Evolutionary conservation across 2,329 filamentous ascomycete genomes (phyloP), one percentile per base, ranked within the genome.

Genomic region (Colletotrichum sansevieriae): DNA sequence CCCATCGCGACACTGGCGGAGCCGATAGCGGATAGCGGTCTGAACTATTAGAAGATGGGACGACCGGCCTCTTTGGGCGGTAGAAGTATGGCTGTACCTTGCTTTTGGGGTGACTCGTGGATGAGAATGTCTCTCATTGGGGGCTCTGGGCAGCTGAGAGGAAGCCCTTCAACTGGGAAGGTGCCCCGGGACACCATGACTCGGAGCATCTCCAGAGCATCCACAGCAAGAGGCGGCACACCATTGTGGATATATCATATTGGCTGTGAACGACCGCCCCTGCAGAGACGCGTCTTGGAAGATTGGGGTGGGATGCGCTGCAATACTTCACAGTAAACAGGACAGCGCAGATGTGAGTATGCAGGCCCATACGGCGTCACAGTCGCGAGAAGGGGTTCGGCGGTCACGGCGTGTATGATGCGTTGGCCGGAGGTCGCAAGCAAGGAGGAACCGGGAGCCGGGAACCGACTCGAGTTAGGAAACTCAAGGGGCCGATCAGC

Each of bases 151-250:
- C 44, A 47, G 51, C 59, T 63, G 52, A 43, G 25, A 55, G n/a
- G 37, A 15, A 35, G 46, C 13, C 25, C 35, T 39, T 55, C 52
- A 54, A 47, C 12, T 46, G 64, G 49, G 52, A 57, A 51, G 15
- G 59, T 67, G 64, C 35, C 37, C 51, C 37, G 35, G 29, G 52
- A 39, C 44, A 51, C 47, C 25, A 65, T 68, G 65, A 68, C 65
- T 68, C 62, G 62, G 35, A 29, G 22, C 54, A 49, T 65, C 65
- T 65, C 47, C 54, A 68, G 65, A 65, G 65, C 62, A 68, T 60
- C 65, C 65, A 65, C 65, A 65, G 47, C 33, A 18, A 59, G 43
- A 39, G 55, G 29, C 62, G 41, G 41, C 41, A 60, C 41, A 52
- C 29, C n/a, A 65, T 6, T 37, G 49, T 47, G 55, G 65, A 13